Base-by-base conservation (phyloP, 2,329 filamentous ascomycete genomes). In the Pyrenophora teres region DNA sequence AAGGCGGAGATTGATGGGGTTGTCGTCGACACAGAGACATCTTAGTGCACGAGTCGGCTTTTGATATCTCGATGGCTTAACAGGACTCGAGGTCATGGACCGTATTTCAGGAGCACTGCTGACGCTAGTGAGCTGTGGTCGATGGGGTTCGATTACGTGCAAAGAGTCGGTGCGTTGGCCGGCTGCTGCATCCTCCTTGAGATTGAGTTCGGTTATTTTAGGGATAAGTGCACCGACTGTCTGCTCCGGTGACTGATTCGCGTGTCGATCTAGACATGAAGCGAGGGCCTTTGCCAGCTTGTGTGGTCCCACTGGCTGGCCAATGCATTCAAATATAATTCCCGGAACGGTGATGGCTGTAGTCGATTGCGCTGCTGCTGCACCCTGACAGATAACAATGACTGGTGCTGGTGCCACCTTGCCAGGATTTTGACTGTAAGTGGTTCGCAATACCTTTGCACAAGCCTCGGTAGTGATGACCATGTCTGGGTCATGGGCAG, bases 1-100 rank as follows among this genome's bases (percentile, higher is more conserved):
- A 2, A 76, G 63, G 0, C 65, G 67, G 4, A 75, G 66, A 45
- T 75, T 76, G 61, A 76, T 74, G 0, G 70, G 66, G 30, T 76
- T 76, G 56, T 76, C 73, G 33, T 76, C 73, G 3, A 74, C 73
- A 8, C 71, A 68, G 10, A 76, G 62, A 31, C 73, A 68, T 35
- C 70, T 63, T 12, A 73, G 49, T 1, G 67, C 53, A 3, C 53
- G 59, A 12, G 62, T 52, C 2, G 57, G 53, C 19, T 60, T 56
- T 8, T 40, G 33, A n/a, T 60, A 60, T 6, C 52, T 48, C 3
- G 57, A 60, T 30, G 62, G 59, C 44, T 62, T 65, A 19, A 60
- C 30, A 3, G 63, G 56, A 37, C 49, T 61, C 2, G 43, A 40
- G 4, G 46, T 52, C 3, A 61, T 40, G 4, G 63, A 66, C 2